Evolutionary conservation across 2,329 filamentous ascomycete species (phyloP), one percentile per base, ranked within the genome.

Genomic region (Lasiodiplodia sp.): DNA sequence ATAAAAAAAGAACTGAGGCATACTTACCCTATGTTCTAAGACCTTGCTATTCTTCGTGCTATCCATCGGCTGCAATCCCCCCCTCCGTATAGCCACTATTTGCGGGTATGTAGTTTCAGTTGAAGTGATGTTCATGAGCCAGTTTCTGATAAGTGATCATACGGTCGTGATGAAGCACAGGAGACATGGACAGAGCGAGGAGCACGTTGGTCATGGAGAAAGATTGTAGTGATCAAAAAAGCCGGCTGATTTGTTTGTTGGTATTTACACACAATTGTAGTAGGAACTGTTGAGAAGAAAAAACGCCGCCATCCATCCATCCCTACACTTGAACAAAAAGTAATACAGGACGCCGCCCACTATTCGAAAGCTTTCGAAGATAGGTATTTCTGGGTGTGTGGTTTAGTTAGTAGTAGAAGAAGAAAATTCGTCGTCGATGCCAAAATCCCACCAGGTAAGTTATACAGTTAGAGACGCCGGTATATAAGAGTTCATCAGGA

Each of bases 381-480:
- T 47, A 47, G 44, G 44, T 47, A 47, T 47, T 47, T 47, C 44
- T 47, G 44, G 44, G 40, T n/a, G 44, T 47, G 6, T n/a, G 4
- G 44, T 47, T 28, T 21, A 21, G 44, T 47, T 47, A 21, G 44
- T 21, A 18, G 40, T 5, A 28, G 28, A 28, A 28, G 18, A 47
- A 21, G 40, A 34, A 44, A 47, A 21, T 16, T 16, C 49, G 21
- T 25, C 49, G 12, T 52, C 12, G 21, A 23, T 14, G 14, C 49
- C 49, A 28, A 34, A 34, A 34, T 52, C 49, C 49, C 49, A 2
- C 25, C 49, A 14, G 25, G 25, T 25, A 60, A 28, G 38, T 60
- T 44, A n/a, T 60, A 60, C 56, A 60, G 18, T 34, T 34, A 47
- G 44, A 47, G 44, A 47, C 44, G 44, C 44, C 44, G 16, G 40